These are phyloP conservation scores for Metschnikowia drakensbergensis DNA, from an alignment of 805 yeast species.

Conservation along the genomic window DNA sequence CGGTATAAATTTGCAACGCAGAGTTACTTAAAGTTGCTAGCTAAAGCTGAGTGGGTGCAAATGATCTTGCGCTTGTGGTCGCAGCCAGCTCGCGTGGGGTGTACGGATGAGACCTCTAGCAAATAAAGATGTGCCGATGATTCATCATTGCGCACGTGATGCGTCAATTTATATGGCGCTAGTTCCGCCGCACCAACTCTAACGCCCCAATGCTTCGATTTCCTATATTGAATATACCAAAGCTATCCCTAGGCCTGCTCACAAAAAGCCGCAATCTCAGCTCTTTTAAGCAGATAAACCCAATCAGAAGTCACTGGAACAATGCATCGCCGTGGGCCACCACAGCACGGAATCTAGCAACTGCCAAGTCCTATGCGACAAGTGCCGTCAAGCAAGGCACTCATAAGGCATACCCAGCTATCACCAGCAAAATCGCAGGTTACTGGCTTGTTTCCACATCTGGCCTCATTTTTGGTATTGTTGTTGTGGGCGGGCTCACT, in stretches of 20 bases:
- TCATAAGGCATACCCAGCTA: constrained; percentile 11
- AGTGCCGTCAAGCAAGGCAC: not conserved
- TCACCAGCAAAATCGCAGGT: constrained; percentile 51
- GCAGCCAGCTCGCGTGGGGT: not conserved
- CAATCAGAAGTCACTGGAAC: not conserved
- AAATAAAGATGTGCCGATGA: not conserved
- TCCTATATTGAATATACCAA: not conserved
- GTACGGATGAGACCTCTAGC: not conserved
- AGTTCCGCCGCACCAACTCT: not conserved
- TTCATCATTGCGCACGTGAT: constrained; percentile 1
- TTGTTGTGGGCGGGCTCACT: constrained; percentile 93
- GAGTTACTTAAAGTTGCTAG: not conserved
- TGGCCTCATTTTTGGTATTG: constrained; percentile 88
- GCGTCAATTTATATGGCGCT: not conserved
- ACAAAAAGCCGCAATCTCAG: not conserved
- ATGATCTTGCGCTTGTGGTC: not conserved
- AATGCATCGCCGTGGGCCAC: not conserved
- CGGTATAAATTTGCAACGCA: not conserved
- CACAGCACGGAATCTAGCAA: not conserved
- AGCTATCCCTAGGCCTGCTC: not conserved
- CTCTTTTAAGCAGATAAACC: not conserved
- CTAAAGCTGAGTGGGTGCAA: not conserved
- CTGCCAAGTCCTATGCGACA: not conserved
- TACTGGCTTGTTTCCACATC: constrained; percentile 88
- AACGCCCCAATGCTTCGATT: not conserved